phyloP scores from a whole-genome alignment of 1,139 yeast genomes.

The Hansenula lynferdii region DNA sequence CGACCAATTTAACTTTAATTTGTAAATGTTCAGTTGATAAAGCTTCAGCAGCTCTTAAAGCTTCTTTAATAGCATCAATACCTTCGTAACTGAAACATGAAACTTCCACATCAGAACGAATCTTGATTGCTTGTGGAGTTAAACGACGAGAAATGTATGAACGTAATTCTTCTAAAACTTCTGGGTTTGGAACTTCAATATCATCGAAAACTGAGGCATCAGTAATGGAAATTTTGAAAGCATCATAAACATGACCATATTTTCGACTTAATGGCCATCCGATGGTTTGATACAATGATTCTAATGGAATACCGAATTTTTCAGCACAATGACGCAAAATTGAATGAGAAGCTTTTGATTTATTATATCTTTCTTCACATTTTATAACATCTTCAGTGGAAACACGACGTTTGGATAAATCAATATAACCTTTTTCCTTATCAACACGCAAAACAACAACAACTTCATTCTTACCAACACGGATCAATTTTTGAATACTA shows the following conservation, averaged over 20 bases:
- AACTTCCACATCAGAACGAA: constrained; percentile 96
- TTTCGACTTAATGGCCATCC: constrained; percentile 98
- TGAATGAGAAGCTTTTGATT: constrained; percentile 96
- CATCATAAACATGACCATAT: constrained; percentile 97
- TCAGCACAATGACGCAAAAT: constrained; percentile 98
- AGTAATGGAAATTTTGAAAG: constrained; percentile 92
- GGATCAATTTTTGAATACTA: constrained; percentile 93
- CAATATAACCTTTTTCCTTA: constrained; percentile 97
- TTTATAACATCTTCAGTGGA: constrained; percentile 96
- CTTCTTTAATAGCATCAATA: constrained; percentile 91
- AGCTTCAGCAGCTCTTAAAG: constrained; percentile 82
- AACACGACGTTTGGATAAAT: constrained; percentile 95
- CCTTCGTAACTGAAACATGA: constrained; percentile 98
- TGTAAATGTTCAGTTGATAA: constrained; percentile 78
- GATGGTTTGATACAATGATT: constrained; percentile 75
- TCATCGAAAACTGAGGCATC: constrained; percentile 86
- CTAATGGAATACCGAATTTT: constrained; percentile 84
- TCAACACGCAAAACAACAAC: constrained; percentile 99
- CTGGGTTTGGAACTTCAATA: constrained; percentile 54
- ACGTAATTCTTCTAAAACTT: constrained; percentile 75
- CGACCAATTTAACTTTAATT: constrained; percentile 91
- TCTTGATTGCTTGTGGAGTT: constrained; percentile 97
- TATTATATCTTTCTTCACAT: constrained; percentile 97
- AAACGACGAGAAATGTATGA: constrained; percentile 86
- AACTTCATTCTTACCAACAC: constrained; percentile 98